Conservation (phyloP, 768 basidiomycete genomes). For the Lactifluus hygrophoroides region DNA sequence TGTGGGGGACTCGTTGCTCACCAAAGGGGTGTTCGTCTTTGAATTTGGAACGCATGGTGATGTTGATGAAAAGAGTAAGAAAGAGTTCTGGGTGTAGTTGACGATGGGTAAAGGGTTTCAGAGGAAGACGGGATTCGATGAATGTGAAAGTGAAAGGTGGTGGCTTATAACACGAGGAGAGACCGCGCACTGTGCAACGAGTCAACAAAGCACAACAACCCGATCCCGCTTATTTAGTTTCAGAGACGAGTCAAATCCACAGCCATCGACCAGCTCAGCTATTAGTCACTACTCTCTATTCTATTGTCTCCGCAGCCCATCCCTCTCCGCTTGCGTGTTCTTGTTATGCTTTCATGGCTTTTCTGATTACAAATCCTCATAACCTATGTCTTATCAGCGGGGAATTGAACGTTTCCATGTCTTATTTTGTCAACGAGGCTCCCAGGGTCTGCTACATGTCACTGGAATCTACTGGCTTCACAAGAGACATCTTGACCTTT, state of each 20-base stretch:
- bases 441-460: constrained; percentile 27
- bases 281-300: not conserved
- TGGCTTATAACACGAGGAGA: constrained; percentile 13
- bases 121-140: no score
- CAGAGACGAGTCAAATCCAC: no score
- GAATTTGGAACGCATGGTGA: constrained; percentile 84
- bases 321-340: not conserved
- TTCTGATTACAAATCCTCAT: not conserved
- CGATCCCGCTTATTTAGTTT: constrained; percentile 6
- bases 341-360: not conserved
- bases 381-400: no score
- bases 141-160: not conserved
- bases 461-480: constrained; percentile 53
- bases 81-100: constrained; percentile 11
- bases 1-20: constrained; percentile 34
- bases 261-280: not conserved
- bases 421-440: not conserved
- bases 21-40: constrained; percentile 99
- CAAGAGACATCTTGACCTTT: constrained; percentile 76
- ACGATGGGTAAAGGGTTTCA: constrained; percentile 6
- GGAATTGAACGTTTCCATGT: not conserved
- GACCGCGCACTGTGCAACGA: not conserved
- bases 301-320: no score
- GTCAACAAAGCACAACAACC: constrained; percentile 20
- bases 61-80: not conserved